Percentiles rank a stretch among this genome's conserved stretches.
Evolutionary conservation across 495 filamentous ascomycete genomes (phyloP).

Genomic region (Astrocystis sublimbata): DNA sequence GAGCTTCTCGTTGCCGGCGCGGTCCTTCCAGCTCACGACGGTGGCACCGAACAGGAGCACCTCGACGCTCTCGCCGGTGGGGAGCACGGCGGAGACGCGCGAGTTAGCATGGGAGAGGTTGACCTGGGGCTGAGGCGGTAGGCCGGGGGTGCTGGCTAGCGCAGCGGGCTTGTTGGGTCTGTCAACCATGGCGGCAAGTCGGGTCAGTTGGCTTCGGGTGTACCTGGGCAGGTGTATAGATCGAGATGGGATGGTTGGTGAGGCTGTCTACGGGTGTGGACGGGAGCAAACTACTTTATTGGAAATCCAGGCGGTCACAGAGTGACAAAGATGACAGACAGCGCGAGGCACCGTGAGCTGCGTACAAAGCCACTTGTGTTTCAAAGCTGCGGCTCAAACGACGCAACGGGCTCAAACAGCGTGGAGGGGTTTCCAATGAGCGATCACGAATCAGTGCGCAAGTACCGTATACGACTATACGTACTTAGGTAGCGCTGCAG

Average conservation of each 20-base stretch:
- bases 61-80: slow-evolving; percentile 81
- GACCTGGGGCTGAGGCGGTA: slow-evolving; percentile 67
- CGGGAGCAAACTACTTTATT: background rate
- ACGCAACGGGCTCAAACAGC: background rate
- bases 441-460: background rate
- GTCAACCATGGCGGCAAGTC: slow-evolving; percentile 64
- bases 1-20: slow-evolving; percentile 77
- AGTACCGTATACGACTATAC: too few relatives aligned
- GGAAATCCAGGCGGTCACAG: background rate
- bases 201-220: background rate
- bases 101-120: slow-evolving; percentile 65
- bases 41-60: slow-evolving; percentile 91
- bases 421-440: background rate
- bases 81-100: slow-evolving; percentile 68
- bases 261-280: background rate
- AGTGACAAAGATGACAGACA: background rate
- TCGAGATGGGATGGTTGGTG: background rate
- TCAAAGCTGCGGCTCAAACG: background rate
- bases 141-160: slow-evolving; percentile 65
- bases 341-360: too few relatives aligned
- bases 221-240: background rate
- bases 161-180: slow-evolving; percentile 79
- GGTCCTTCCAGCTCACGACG: slow-evolving; percentile 87
- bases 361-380: background rate
- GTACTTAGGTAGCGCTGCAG: slow-evolving; percentile 1